Conservation (phyloP, 2,329 filamentous ascomycete species). For the Cercospora sp. region DNA sequence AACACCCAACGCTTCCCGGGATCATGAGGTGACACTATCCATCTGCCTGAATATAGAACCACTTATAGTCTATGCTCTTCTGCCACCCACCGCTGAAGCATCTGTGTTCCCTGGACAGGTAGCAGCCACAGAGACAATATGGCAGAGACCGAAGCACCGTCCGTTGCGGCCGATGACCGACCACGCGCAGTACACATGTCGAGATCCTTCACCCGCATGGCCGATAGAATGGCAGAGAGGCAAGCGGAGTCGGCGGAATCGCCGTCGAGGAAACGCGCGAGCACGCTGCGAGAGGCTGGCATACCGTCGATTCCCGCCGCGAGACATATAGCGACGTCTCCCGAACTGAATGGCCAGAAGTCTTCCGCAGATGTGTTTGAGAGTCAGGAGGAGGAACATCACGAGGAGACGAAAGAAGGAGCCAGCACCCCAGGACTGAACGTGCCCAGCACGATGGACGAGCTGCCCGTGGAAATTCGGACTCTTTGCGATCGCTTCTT, state of each 20-base stretch:
- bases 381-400: slow-evolving; percentile 39
- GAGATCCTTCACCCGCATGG: slow-evolving; percentile 53
- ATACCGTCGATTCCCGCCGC: slow-evolving; percentile 48
- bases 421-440: slow-evolving; percentile 36
- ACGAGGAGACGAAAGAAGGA: slow-evolving; percentile 34
- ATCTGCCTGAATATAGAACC: slow-evolving; percentile 13
- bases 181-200: slow-evolving; percentile 44
- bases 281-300: slow-evolving; percentile 47
- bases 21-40: slow-evolving; percentile 6
- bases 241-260: slow-evolving; percentile 40
- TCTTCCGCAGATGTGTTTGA: slow-evolving; percentile 47
- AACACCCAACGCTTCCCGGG: slow-evolving; percentile 1
- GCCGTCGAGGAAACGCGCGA: slow-evolving; percentile 46
- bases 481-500: slow-evolving; percentile 91
- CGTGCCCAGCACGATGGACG: slow-evolving; percentile 71
- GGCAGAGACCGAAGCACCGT: slow-evolving; percentile 17
- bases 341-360: slow-evolving; percentile 37
- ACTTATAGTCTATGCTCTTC: background rate
- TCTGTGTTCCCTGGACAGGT: background rate
- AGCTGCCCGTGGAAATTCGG: slow-evolving; percentile 89
- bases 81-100: background rate
- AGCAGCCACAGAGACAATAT: slow-evolving; percentile 3
- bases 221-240: slow-evolving; percentile 44
- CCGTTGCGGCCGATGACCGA: slow-evolving; percentile 20
- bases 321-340: slow-evolving; percentile 40